Percentiles rank a stretch among this genome's conserved stretches.
Conservation (phyloP, 306 rosid genomes). For the Vigna angularis region DNA sequence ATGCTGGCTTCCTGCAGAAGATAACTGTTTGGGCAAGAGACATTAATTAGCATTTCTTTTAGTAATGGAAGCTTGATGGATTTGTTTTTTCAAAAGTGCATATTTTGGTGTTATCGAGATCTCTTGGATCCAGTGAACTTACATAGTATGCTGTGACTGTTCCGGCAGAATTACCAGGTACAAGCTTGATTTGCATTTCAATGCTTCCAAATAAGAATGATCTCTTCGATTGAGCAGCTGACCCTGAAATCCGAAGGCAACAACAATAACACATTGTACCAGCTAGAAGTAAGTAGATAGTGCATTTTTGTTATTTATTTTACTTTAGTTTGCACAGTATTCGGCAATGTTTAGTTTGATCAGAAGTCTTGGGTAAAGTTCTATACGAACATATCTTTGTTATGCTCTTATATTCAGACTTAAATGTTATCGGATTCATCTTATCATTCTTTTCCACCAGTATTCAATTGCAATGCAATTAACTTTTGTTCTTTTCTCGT, state of each 20-base stretch:
- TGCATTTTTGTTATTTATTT: neutral
- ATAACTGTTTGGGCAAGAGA: constrained; percentile 53
- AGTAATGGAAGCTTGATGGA: neutral
- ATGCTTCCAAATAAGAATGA: constrained; percentile 74
- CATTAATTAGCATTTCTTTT: constrained; percentile 40
- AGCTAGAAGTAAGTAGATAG: constrained; percentile 19
- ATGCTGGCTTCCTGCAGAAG: constrained; percentile 67
- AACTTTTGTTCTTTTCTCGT: neutral
- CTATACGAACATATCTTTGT: constrained; percentile 19
- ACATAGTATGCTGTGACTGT: constrained; percentile 80
- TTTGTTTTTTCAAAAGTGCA: constrained; percentile 11
- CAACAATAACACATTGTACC: constrained; percentile 11
- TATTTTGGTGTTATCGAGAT: constrained; percentile 5
- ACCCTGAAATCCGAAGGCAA: constrained; percentile 57
- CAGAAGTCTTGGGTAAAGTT: neutral
- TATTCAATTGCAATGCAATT: constrained; percentile 12
- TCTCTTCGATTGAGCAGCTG: constrained; percentile 72
- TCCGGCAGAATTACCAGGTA: constrained; percentile 79
- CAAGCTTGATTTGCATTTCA: constrained; percentile 76
- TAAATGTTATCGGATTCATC: neutral
- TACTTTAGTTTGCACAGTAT: neutral
- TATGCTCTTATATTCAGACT: neutral
- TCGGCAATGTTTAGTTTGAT: neutral
- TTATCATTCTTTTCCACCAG: neutral
- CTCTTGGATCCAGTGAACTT: constrained; percentile 44